Evolutionary conservation across 805 yeast genomes (phyloP), one percentile per base, ranked within the genome.

Genomic region (Wickerhamia fluorescens): DNA sequence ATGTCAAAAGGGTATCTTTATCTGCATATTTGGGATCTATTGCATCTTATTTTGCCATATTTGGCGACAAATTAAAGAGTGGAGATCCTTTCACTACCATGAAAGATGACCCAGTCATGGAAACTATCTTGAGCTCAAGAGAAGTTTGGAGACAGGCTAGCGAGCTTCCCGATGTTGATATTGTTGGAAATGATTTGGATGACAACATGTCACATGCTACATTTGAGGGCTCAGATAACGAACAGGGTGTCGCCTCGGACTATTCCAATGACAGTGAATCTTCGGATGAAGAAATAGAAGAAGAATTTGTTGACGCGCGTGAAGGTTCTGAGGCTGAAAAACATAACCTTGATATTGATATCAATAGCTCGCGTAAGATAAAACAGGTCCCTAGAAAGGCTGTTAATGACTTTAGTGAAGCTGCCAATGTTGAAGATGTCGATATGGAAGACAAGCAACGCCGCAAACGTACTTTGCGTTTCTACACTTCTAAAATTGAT

Each of bases 401-500:
- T 4, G 29, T 23, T 5, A 70, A 67, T 36, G 92, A 81, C 51
- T 78, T 61, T 47, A 66, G 74, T n/a, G 95, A 86, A 47, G 65
- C 75, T 16, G 75, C 69, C 19, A 36, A 43, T 2, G 69, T 83
- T 24, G 94, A 83, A 28, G 92, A 76, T 16, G 77, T 86, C 27
- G 97, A 92, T 56, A 68, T 71, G 25, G 94, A 85, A 47, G 97
- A 87, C 34, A 89, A 88, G 61, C 73, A 71, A 35, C 72, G 77
- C 13, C 76, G 94, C 44, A 82, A 79, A 64, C 75, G 74, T 49
- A 71, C 94, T 2, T 72, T 92, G 45, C 78, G 97, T 36, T 92
- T 92, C 75, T 92, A 92, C 68, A 92, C 98, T 1, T 84, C 97
- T 34, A 88, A 89, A 58, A 88, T 92, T 55, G 96, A 87, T 53